Percentiles rank a stretch among this genome's conserved stretches.
Conservation (phyloP, 2,329 filamentous ascomycete species). For the Davidsoniella virescens region DNA sequence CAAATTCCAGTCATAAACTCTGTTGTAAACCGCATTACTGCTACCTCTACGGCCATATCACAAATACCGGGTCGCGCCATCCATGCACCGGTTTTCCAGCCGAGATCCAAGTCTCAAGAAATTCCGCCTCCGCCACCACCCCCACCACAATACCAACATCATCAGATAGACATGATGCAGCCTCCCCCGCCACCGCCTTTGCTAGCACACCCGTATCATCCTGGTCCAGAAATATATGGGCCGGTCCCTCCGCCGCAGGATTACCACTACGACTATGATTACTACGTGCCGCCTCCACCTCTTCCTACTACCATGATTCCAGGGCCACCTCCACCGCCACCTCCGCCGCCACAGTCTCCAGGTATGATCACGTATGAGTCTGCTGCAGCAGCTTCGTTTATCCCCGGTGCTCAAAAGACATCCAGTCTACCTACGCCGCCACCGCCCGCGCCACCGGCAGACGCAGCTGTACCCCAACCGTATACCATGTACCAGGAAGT, state of each 20-base stretch:
- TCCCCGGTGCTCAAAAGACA: not conserved
- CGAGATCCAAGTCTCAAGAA: not conserved
- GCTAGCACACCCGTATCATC: not conserved
- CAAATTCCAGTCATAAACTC: not conserved
- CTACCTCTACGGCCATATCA: conserved; percentile 38
- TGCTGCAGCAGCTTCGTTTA: not conserved
- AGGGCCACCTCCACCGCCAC: not conserved
- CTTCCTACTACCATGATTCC: conserved; percentile 26
- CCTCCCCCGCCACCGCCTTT: not conserved
- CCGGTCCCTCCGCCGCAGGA: conserved; percentile 17
- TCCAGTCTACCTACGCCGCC: no score
- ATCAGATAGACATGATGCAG: conserved; percentile 19
- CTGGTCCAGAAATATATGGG: not conserved
- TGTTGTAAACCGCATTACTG: not conserved
- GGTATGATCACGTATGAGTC: no score
- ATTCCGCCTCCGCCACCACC: conserved; percentile 26
- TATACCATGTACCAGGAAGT: conserved; percentile 58
- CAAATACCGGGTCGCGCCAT: conserved; percentile 88
- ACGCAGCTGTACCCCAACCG: no score
- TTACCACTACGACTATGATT: not conserved
- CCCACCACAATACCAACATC: conserved; percentile 37
- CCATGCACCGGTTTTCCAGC: conserved; percentile 80
- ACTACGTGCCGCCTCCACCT: conserved; percentile 18
- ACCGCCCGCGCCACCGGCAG: no score
- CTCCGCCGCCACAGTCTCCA: no score